Conservation (phyloP, 129 eudicot genomes). For the Smallanthus sonchifolius region DNA sequence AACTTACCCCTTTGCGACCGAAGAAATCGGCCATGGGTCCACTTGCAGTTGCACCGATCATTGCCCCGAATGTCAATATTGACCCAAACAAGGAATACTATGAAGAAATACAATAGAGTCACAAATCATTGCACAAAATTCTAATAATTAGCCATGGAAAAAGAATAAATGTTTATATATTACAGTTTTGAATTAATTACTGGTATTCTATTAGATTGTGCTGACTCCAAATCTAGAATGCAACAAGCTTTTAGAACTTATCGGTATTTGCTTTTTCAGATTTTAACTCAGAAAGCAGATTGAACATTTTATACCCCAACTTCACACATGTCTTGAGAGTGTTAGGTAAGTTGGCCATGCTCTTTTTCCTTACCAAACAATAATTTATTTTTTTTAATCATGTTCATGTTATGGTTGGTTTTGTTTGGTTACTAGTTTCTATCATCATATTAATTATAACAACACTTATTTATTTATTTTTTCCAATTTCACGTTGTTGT, state of each 20-base stretch:
- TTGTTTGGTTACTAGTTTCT: background rate
- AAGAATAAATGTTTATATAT: conserved; percentile 40
- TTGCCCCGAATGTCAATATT: conserved; percentile 85
- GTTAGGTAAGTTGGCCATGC: background rate
- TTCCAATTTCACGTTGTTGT: background rate
- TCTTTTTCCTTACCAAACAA: background rate
- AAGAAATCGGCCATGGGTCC: conserved; percentile 74
- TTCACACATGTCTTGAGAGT: background rate
- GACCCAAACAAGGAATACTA: conserved; percentile 95
- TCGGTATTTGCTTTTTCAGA: background rate
- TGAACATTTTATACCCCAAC: background rate
- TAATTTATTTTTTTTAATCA: background rate
- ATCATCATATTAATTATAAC: background rate
- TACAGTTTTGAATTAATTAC: background rate
- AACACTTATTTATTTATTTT: background rate
- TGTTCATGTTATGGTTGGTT: background rate
- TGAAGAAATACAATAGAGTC: conserved; percentile 10
- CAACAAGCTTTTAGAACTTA: background rate
- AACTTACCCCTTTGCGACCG: conserved; percentile 95
- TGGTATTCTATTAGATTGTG: background rate
- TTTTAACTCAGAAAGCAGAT: background rate
- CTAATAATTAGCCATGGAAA: conserved; percentile 53
- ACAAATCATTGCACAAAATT: conserved; percentile 53
- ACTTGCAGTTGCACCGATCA: conserved; percentile 92
- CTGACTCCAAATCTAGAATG: background rate